These are phyloP conservation scores for Stagonosporopsis rhizophila DNA, from an alignment of 2,329 filamentous ascomycete genomes.

Conservation along the genomic window DNA sequence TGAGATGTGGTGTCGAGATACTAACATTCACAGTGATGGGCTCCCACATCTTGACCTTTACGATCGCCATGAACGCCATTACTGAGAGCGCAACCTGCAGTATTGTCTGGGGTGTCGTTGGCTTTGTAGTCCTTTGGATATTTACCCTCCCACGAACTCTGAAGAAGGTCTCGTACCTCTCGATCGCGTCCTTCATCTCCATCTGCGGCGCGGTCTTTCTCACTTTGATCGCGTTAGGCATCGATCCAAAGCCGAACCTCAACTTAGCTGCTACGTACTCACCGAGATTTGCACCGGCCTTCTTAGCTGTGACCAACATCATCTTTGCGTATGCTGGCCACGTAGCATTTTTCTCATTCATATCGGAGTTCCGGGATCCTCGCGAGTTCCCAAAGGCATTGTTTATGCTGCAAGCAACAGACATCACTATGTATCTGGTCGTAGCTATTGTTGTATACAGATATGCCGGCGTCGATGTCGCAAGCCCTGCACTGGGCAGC, in stretches of 20 bases:
- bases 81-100: conserved; percentile 67
- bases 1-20: background rate
- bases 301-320: conserved; percentile 60
- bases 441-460: conserved; percentile 72
- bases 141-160: conserved; percentile 68
- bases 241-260: conserved; percentile 48
- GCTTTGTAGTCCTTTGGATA: conserved; percentile 64
- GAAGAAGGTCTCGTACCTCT: conserved; percentile 67
- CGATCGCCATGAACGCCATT: conserved; percentile 70
- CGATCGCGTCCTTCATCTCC: conserved; percentile 68
- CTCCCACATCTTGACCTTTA: conserved; percentile 73
- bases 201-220: conserved; percentile 69
- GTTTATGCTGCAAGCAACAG: conserved; percentile 64
- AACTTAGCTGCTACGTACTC: conserved; percentile 24
- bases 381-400: conserved; percentile 68
- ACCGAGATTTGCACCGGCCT: conserved; percentile 26
- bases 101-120: conserved; percentile 68
- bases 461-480: conserved; percentile 66
- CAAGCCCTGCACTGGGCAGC: conserved; percentile 67
- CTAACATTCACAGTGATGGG: conserved; percentile 43
- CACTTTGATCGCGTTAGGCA: conserved; percentile 70
- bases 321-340: conserved; percentile 73
- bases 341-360: conserved; percentile 71
- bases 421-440: conserved; percentile 69
- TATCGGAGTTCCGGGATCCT: conserved; percentile 68